Conservation (phyloP, 2,329 filamentous ascomycete genomes). For the Simplicillium aogashimaense region DNA sequence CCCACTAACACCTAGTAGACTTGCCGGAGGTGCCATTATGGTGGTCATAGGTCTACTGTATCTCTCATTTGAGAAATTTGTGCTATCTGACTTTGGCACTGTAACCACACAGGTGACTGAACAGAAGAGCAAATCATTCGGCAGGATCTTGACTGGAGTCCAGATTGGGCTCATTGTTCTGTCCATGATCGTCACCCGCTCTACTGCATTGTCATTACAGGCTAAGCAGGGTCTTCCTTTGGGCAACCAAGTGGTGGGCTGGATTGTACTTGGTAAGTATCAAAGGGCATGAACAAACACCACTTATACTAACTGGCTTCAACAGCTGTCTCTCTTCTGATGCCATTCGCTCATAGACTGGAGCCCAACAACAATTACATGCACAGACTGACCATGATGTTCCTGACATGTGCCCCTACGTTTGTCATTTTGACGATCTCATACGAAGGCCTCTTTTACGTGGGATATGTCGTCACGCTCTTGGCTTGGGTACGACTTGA, state of each 20-base stretch:
- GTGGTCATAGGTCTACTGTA: constrained; percentile 66
- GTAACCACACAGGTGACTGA: constrained; percentile 12
- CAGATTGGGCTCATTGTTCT: constrained; percentile 73
- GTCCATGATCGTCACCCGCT: constrained; percentile 77
- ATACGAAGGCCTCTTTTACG: constrained; percentile 93
- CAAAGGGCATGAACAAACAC: background rate
- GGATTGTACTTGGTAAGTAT: constrained; percentile 61
- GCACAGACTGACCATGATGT: constrained; percentile 79
- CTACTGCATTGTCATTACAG: constrained; percentile 76
- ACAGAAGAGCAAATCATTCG: constrained; percentile 30
- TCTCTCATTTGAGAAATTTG: constrained; percentile 63
- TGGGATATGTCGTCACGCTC: constrained; percentile 74
- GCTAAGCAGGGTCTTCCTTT: constrained; percentile 74
- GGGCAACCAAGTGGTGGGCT: constrained; percentile 82
- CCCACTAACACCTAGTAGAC: constrained; percentile 32
- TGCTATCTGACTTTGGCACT: constrained; percentile 32
- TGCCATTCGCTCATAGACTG: constrained; percentile 73
- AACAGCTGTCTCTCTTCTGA: constrained; percentile 59
- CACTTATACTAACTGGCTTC: constrained; percentile 8
- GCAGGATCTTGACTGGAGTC: constrained; percentile 52
- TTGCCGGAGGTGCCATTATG: constrained; percentile 72
- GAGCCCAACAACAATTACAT: constrained; percentile 81
- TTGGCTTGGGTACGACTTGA: constrained; percentile 90
- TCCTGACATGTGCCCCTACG: constrained; percentile 82
- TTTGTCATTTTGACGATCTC: constrained; percentile 97